Conservation (phyloP, 768 basidiomycete genomes). For the Boletellus ananas region DNA sequence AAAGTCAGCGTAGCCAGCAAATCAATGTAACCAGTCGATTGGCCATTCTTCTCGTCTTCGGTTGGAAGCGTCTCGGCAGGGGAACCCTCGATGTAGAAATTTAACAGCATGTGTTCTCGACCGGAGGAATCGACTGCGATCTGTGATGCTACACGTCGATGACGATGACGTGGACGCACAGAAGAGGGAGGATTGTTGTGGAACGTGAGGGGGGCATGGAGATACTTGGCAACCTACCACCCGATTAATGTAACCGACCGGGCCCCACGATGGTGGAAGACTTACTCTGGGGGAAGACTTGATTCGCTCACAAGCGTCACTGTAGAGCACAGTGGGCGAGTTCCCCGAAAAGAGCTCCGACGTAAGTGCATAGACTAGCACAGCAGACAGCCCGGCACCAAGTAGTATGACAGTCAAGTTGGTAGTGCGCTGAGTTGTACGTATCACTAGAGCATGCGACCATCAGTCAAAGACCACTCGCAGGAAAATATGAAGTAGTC, state of each 20-base stretch:
- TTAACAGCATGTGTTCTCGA: conserved; percentile 79
- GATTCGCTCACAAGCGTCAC: conserved; percentile 51
- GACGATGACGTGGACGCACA: conserved; percentile 73
- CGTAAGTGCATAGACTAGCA: conserved; percentile 72
- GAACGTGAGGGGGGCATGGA: conserved; percentile 66
- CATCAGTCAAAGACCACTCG: neutral
- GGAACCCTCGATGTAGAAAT: conserved; percentile 73
- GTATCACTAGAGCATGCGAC: conserved; percentile 12
- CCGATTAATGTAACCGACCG: neutral
- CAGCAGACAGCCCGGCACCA: conserved; percentile 75
- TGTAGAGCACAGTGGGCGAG: conserved; percentile 79
- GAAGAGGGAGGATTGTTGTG: conserved; percentile 81
- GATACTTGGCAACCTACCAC: conserved; percentile 61
- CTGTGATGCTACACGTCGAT: conserved; percentile 77
- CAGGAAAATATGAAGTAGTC: neutral
- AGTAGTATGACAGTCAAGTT: conserved; percentile 57
- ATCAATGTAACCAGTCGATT: conserved; percentile 38
- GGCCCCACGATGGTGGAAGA: neutral
- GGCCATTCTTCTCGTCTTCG: conserved; percentile 24
- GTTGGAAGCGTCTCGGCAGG: conserved; percentile 27
- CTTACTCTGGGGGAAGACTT: conserved; percentile 44
- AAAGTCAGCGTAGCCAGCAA: conserved; percentile 50
- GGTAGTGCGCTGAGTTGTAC: conserved; percentile 46
- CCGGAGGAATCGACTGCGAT: conserved; percentile 69
- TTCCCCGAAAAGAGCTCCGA: conserved; percentile 87